These are phyloP conservation scores for Caryocar brasiliense DNA, from an alignment of 441 rosid genomes.

Conservation along the genomic window DNA sequence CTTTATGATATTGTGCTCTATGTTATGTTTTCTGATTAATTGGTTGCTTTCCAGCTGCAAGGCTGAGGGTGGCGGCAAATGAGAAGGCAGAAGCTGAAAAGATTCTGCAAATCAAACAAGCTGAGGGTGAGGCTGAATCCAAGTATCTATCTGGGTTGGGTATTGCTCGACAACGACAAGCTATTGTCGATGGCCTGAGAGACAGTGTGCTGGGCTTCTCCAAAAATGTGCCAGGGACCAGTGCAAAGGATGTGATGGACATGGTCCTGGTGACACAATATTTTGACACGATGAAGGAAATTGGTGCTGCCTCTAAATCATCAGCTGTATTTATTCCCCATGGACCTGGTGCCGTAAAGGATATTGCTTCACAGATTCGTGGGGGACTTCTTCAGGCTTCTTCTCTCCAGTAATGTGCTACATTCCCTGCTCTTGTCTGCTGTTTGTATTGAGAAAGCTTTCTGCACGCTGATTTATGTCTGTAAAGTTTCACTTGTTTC, in stretches of 20 bases:
- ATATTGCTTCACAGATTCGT: conserved; percentile 47
- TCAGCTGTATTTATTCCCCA: conserved; percentile 58
- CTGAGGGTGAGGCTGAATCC: conserved; percentile 51
- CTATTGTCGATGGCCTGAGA: conserved; percentile 48
- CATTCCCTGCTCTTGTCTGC: background rate
- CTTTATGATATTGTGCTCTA: too few relatives aligned
- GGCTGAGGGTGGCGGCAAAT: conserved; percentile 44
- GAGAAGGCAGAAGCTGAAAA: conserved; percentile 61
- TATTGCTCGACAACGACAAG: conserved; percentile 53
- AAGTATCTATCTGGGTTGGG: conserved; percentile 46
- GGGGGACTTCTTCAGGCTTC: conserved; percentile 54
- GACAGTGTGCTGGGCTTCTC: conserved; percentile 56
- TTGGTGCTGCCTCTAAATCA: conserved; percentile 40
- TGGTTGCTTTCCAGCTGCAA: conserved; percentile 49
- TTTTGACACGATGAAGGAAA: conserved; percentile 55
- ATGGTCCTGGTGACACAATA: conserved; percentile 55
- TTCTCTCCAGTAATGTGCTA: conserved; percentile 5
- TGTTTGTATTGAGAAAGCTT: background rate
- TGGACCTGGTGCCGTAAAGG: conserved; percentile 62
- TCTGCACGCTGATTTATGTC: background rate
- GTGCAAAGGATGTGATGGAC: conserved; percentile 46
- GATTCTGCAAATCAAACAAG: conserved; percentile 45
- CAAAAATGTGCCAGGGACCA: conserved; percentile 46
- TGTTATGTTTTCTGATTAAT: too few relatives aligned
- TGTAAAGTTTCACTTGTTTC: background rate